Conservation (phyloP, 257 asterid species). For the Mitragyna speciosa region DNA sequence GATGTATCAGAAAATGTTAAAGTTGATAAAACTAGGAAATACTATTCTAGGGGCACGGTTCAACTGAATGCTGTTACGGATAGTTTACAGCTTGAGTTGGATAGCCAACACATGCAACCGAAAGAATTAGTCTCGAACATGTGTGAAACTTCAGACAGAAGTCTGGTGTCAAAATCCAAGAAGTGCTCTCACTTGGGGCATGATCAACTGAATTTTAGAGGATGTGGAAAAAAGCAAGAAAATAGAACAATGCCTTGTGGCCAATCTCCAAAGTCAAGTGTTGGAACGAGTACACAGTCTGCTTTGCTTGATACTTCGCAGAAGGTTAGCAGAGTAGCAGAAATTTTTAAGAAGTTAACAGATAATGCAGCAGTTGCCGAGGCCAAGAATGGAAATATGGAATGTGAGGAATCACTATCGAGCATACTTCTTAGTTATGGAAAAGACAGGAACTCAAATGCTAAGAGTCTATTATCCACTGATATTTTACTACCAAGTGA, state of each 20-base stretch:
- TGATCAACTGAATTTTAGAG: not conserved
- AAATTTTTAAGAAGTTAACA: conserved; percentile 11
- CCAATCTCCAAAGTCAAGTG: not conserved
- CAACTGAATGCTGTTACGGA: not conserved
- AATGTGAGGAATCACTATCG: conserved; percentile 13
- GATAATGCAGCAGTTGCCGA: conserved; percentile 16
- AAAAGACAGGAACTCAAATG: conserved; percentile 11
- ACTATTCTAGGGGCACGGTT: not conserved
- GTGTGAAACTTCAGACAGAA: conserved; percentile 1
- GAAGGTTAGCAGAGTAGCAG: conserved; percentile 17
- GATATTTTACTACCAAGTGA: conserved; percentile 13
- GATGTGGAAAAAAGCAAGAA: conserved; percentile 11
- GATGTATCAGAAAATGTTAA: not conserved
- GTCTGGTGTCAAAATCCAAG: conserved; percentile 2
- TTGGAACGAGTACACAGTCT: conserved; percentile 1
- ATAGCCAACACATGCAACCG: not conserved
- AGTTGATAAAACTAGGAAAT: not conserved
- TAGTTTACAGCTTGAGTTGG: conserved; percentile 16
- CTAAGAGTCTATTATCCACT: conserved; percentile 11
- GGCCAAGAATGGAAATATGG: conserved; percentile 21
- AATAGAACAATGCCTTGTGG: not conserved
- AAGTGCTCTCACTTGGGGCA: not conserved
- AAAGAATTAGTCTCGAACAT: conserved; percentile 7
- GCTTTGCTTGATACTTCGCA: conserved; percentile 2
- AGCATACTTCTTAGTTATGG: conserved; percentile 8